Conservation (phyloP, 768 basidiomycete genomes). For the Lyophyllum decastes region DNA sequence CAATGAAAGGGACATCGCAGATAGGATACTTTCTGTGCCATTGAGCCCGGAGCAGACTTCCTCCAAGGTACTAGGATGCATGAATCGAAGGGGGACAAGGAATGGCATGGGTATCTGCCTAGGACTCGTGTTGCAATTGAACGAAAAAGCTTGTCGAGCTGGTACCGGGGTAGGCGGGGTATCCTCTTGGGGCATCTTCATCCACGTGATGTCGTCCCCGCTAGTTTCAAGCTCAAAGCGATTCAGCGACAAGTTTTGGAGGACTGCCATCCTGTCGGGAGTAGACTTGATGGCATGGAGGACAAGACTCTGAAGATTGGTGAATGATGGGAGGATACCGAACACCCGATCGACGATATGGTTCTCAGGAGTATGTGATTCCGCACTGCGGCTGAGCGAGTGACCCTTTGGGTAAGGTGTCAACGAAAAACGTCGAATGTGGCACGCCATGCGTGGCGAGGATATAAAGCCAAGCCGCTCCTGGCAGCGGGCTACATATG, state of each 20-base stretch:
- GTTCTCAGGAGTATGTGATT: slow-evolving; percentile 15
- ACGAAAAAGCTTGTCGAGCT: slow-evolving; percentile 10
- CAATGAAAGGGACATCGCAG: slow-evolving; percentile 4
- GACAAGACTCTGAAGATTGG: slow-evolving; percentile 15
- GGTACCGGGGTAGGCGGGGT: slow-evolving; percentile 15
- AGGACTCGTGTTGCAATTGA: slow-evolving; percentile 16
- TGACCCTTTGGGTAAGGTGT: slow-evolving; percentile 16
- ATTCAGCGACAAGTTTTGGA: slow-evolving; percentile 5
- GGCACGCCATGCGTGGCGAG: slow-evolving; percentile 7
- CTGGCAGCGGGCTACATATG: slow-evolving; percentile 14
- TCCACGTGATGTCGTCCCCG: slow-evolving; percentile 12
- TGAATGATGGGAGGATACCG: slow-evolving; percentile 11
- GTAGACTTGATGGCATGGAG: slow-evolving; percentile 16
- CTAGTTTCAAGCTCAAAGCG: slow-evolving; percentile 19
- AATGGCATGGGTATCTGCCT: slow-evolving; percentile 1
- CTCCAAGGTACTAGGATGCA: slow-evolving; percentile 11
- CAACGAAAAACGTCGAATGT: slow-evolving; percentile 15
- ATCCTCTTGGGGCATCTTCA: background rate
- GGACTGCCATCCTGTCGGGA: slow-evolving; percentile 7
- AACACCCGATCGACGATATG: slow-evolving; percentile 11
- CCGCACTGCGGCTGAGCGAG: background rate
- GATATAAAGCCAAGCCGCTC: slow-evolving; percentile 17
- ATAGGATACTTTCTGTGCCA: slow-evolving; percentile 17
- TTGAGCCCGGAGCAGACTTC: slow-evolving; percentile 16
- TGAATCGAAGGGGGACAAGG: slow-evolving; percentile 12